A percentile compares a stretch with the other conserved stretches of the same genome.
Evolutionary conservation across 768 basidiomycete genomes (phyloP).

Genomic region (Podaxis carcinomalis): DNA sequence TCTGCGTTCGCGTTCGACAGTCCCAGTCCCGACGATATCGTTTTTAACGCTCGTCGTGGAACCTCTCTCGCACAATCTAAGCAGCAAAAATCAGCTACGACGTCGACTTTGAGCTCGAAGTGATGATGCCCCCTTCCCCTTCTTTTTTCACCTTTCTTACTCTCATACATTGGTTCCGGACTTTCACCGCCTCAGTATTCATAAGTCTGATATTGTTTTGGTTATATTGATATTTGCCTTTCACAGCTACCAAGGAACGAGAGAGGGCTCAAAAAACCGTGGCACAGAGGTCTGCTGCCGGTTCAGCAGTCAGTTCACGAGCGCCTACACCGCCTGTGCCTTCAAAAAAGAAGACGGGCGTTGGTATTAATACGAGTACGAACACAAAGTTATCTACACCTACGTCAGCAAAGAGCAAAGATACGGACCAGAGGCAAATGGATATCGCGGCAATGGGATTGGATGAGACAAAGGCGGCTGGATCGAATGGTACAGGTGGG

Average conservation of each 20-base stretch:
- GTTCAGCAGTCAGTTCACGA: constrained; percentile 42
- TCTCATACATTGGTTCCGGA: constrained; percentile 11
- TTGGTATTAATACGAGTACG: constrained; percentile 20
- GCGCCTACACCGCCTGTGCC: constrained; percentile 40
- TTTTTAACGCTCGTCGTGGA: constrained; percentile 75
- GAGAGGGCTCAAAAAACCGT: constrained; percentile 66
- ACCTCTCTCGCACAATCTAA: constrained; percentile 33
- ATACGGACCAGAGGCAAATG: constrained; percentile 52
- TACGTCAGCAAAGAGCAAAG: constrained; percentile 32
- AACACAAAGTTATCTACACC: constrained; percentile 33
- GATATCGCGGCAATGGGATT: constrained; percentile 79
- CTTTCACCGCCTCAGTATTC: background rate
- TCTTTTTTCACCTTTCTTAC: constrained; percentile 17
- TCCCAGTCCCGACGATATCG: constrained; percentile 90
- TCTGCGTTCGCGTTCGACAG: constrained; percentile 66
- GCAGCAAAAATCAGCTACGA: constrained; percentile 17
- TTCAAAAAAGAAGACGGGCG: constrained; percentile 40
- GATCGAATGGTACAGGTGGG: background rate
- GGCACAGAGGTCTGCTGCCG: constrained; percentile 37
- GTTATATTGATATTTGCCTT: constrained; percentile 36
- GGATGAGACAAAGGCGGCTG: constrained; percentile 37
- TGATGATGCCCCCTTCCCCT: constrained; percentile 16
- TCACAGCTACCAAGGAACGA: constrained; percentile 73
- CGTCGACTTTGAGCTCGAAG: constrained; percentile 15
- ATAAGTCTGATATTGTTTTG: constrained; percentile 15